These are phyloP conservation scores for Botrytis medusae DNA, from an alignment of 2,329 filamentous ascomycete species.

Conservation along the genomic window DNA sequence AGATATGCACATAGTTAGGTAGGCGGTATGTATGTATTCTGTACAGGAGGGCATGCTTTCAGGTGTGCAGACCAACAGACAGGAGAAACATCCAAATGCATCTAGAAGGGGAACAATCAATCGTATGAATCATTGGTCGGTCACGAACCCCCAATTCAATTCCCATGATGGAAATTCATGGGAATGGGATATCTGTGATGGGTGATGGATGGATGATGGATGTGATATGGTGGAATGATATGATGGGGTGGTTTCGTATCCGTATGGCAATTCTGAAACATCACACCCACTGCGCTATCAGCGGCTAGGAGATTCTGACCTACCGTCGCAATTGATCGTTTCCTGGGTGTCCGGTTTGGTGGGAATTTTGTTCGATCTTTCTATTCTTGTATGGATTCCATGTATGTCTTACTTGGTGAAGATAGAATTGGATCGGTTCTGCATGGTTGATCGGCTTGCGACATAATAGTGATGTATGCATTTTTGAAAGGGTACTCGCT, in stretches of 20 bases:
- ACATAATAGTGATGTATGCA: background rate
- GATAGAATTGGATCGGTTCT: background rate
- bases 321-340: background rate
- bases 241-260: background rate
- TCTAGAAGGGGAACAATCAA: background rate
- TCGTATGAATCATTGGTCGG: background rate
- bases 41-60: background rate
- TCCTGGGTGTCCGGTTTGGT: background rate
- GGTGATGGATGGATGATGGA: background rate
- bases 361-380: background rate
- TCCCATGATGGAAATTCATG: background rate
- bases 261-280: slow-evolving; percentile 3
- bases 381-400: background rate
- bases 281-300: slow-evolving; percentile 2
- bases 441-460: background rate
- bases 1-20: background rate
- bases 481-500: background rate
- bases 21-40: background rate
- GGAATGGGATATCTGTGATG: background rate
- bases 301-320: slow-evolving; percentile 5
- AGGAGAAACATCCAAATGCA: background rate
- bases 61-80: background rate
- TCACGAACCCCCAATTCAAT: background rate
- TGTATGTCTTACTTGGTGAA: background rate
- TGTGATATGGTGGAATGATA: background rate